Percentiles rank a stretch among this genome's conserved stretches.
phyloP scores from a whole-genome alignment of 2,329 filamentous ascomycete species.

The Pseudomassariella vexata region DNA sequence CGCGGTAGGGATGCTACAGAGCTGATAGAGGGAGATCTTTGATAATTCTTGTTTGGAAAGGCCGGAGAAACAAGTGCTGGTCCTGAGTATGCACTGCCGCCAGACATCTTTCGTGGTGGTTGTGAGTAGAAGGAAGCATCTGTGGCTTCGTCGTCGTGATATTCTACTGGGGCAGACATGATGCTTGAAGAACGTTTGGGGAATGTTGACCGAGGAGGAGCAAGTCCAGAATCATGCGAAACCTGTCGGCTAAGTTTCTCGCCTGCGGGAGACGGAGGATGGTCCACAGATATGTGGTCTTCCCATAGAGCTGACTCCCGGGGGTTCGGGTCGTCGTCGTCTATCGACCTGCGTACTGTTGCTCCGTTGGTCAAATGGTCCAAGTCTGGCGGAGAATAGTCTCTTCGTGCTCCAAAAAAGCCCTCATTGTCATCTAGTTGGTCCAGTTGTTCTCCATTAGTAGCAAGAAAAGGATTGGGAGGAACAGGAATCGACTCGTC shows the following conservation, averaged over 20 bases:
- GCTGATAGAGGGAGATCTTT: conserved; percentile 76
- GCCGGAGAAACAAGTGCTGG: conserved; percentile 49
- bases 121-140: conserved; percentile 54
- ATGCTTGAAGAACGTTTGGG: conserved; percentile 53
- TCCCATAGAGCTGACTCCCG: conserved; percentile 28
- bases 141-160: conserved; percentile 66
- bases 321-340: conserved; percentile 27
- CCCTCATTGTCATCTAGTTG: conserved; percentile 31
- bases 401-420: conserved; percentile 48
- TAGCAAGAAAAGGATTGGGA: conserved; percentile 32
- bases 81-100: conserved; percentile 48
- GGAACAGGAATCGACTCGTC: conserved; percentile 41
- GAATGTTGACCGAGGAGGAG: conserved; percentile 44
- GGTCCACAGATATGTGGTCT: conserved; percentile 14
- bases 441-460: conserved; percentile 35
- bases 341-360: conserved; percentile 16
- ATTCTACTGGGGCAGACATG: conserved; percentile 57
- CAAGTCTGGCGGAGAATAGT: conserved; percentile 52
- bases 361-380: conserved; percentile 25
- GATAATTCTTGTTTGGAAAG: conserved; percentile 41
- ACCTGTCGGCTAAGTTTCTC: conserved; percentile 35
- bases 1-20: conserved; percentile 75
- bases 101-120: conserved; percentile 71
- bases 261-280: conserved; percentile 31
- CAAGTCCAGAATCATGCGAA: conserved; percentile 47